Conservation (phyloP, 2,329 filamentous ascomycete genomes). For the Ophiostoma novo-ulmi region DNA sequence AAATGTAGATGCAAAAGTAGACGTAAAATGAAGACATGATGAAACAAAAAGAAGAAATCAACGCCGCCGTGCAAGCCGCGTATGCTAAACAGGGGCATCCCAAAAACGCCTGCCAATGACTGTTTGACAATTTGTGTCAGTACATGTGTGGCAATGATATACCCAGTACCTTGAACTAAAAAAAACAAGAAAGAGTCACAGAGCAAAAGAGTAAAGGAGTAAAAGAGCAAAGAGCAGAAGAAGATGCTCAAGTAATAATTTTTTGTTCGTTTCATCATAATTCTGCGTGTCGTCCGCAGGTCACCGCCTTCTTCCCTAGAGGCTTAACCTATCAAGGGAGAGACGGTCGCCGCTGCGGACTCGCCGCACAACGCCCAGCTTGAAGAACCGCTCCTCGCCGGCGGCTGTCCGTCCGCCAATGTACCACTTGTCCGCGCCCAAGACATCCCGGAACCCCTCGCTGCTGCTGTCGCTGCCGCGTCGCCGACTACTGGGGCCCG, state of each 20-base stretch:
- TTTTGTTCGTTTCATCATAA: slow-evolving; percentile 7
- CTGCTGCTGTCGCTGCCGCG: slow-evolving; percentile 70
- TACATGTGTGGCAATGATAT: neutral
- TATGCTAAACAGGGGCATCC: neutral
- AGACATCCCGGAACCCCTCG: slow-evolving; percentile 69
- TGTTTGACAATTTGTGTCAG: slow-evolving; percentile 3
- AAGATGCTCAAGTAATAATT: neutral
- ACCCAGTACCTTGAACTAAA: neutral
- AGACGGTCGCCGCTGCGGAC: slow-evolving; percentile 69
- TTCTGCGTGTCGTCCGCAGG: neutral
- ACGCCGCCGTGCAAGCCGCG: neutral
- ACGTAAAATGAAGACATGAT: neutral
- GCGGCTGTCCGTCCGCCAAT: slow-evolving; percentile 69
- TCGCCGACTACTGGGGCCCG: slow-evolving; percentile 31
- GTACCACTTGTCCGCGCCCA: slow-evolving; percentile 74
- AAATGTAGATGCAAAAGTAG: neutral
- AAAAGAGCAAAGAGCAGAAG: neutral
- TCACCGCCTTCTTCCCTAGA: slow-evolving; percentile 34
- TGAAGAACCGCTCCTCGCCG: slow-evolving; percentile 78
- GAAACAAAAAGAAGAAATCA: neutral
- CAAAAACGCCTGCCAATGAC: slow-evolving; percentile 12
- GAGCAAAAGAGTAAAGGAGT: neutral
- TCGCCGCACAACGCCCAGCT: slow-evolving; percentile 68
- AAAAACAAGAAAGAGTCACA: neutral
- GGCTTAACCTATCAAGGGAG: slow-evolving; percentile 68